Evolutionary conservation across 352 stramenopile species (phyloP).

Genomic region (Discostella stelligera): DNA sequence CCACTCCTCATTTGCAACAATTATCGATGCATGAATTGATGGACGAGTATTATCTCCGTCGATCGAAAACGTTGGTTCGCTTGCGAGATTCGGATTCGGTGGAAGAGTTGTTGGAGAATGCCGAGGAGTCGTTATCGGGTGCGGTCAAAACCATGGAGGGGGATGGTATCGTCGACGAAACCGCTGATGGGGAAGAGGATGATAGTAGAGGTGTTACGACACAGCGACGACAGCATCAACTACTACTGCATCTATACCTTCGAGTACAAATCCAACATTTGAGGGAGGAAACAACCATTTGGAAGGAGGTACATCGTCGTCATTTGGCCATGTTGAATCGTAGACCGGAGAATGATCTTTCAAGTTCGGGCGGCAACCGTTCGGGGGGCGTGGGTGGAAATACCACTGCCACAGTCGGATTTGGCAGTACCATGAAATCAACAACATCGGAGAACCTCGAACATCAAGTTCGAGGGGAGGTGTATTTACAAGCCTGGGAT

Average conservation of each 20-base stretch:
- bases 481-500: constrained; percentile 28
- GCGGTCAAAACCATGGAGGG: background rate
- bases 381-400: background rate
- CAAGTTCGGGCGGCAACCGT: background rate
- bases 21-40: background rate
- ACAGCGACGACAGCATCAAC: background rate
- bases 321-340: constrained; percentile 41
- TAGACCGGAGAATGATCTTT: constrained; percentile 16
- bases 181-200: background rate
- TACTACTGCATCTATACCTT: constrained; percentile 34
- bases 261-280: constrained; percentile 27
- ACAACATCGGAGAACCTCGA: constrained; percentile 16
- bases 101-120: background rate
- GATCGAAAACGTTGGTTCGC: background rate
- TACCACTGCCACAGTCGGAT: background rate
- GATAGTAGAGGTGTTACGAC: background rate
- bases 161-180: background rate
- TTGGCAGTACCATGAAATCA: background rate
- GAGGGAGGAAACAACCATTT: constrained; percentile 29
- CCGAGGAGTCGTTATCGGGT: background rate
- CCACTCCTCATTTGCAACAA: no score
- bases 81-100: background rate
- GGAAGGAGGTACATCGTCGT: constrained; percentile 28
- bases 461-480: constrained; percentile 10
- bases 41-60: background rate